Base-by-base conservation (phyloP, 2,329 filamentous ascomycete genomes). In the Sporothrix brunneoviolacea region DNA sequence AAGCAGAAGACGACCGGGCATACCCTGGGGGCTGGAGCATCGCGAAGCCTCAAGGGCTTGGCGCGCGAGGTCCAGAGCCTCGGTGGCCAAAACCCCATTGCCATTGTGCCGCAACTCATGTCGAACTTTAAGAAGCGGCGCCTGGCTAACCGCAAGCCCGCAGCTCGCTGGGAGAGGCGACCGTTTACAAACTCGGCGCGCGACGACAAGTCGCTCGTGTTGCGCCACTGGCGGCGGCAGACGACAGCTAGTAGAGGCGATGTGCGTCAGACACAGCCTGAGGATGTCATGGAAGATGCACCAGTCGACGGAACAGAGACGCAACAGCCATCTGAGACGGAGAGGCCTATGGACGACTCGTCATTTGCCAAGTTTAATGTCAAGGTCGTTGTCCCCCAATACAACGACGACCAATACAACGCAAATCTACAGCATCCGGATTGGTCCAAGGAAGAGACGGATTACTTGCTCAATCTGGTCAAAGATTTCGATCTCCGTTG, bases 371-470 rank as follows among this genome's bases (percentile, higher is more conserved):
- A 91, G 64, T 97, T 86, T 75, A 94, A 96, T 63, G 83, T 95
- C 49, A 78, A 84, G 57, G 80, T 91, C 13, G 77, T 85, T 4
- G 75, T 90, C 32, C 88, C 91, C 1, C 76, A 83, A 54, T 97
- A 97, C 67, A 89, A 80, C 54, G 86, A 94, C 56, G 88, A 91
- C 55, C 85, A 95, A 64, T 98, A 98, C 68, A 79, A 84, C 54
- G 75, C 81, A 51, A 80, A 86, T 55, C 69, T 98, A 45, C 77
- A 82, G 59, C 85, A 76, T 62, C 73, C 80, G 13, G 83, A 91
- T 59, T 98, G 93, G 93, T 84, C 86, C 13, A 88, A 86, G 61
- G 85, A 93, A 60, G 93, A 98, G 69, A 98, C 93, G 8, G 90
- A 96, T 64, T 96, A 96, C 63, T 69, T 98, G 55, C 78, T 97